Evolutionary conservation across 1,284 basidiomycete genomes (phyloP), one percentile per base, ranked within the genome.

Genomic region (Ustilago trichophora): DNA sequence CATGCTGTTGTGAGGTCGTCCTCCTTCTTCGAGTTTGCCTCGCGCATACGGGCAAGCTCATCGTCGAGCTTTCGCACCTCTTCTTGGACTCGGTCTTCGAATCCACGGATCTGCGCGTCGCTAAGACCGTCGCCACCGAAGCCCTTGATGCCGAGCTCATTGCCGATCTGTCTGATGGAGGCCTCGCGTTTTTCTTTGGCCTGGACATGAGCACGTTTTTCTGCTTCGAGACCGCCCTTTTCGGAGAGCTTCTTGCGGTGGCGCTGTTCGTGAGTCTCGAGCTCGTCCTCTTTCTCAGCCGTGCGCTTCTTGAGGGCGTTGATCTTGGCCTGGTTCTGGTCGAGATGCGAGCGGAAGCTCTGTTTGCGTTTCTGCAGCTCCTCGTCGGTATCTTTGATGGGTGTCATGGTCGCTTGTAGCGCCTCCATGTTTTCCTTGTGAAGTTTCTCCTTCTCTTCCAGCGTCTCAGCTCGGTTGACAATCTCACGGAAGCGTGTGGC

Each of bases 401-500:
- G 87, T 36, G 88, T 87, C 75, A 85, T 84, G 7, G 80, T 81
- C 9, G 82, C 78, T 26, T 80, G 56, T 15, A 92, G 82, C 42
- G 87, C 89, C 25, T 88, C 83, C 52, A 87, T 86, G 32, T 89
- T 87, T 38, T 89, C 87, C 49, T 62, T 86, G 83, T 73, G 90
- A 83, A 79, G 90, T 85, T 58, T 83, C 77, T 89, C 90, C 74
- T 87, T 86, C 58, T 88, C 85, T 53, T 90, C 85, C 43, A 93
- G 82, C 41, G 85, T 85, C 57, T 91, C 88, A 16, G 90, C 87
- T 59, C 88, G 87, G 45, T 89, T 83, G 75, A 92, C 92, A 41
- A 91, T 87, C 78, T 93, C 89, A 32, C 90, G 87, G 81, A 97
- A 97, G 73, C 90, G 89, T 15, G 88, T 88, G 2, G 92, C 90